phyloP scores from a whole-genome alignment of 139 green algal genomes.

The Tetradesmus obliquus region DNA sequence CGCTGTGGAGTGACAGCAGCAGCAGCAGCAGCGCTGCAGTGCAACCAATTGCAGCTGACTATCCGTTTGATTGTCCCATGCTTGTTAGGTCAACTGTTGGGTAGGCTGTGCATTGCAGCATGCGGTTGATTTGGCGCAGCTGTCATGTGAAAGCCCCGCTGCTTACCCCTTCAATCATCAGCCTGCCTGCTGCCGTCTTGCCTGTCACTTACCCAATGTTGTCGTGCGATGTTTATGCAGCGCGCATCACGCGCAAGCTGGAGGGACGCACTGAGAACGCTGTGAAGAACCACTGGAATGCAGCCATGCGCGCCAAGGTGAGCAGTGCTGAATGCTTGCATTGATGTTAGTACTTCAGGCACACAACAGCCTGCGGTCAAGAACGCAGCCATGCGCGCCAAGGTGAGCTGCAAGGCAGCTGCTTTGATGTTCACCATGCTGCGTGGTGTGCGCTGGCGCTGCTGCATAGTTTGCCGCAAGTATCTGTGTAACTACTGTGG shows the following conservation, averaged over 20 bases:
- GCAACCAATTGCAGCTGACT: too few relatives aligned
- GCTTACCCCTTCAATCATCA: too few relatives aligned
- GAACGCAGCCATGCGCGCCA: slow-evolving; percentile 77
- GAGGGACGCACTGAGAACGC: slow-evolving; percentile 86
- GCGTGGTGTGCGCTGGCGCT: background rate
- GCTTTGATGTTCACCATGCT: background rate
- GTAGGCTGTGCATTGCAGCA: too few relatives aligned
- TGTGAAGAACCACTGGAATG: slow-evolving; percentile 93
- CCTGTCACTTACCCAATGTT: too few relatives aligned
- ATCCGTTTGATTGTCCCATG: too few relatives aligned
- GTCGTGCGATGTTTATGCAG: too few relatives aligned
- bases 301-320: slow-evolving; percentile 64
- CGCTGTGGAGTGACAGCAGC: too few relatives aligned
- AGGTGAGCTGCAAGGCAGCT: slow-evolving; percentile 17
- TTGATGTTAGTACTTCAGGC: background rate
- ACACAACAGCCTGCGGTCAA: slow-evolving; percentile 70
- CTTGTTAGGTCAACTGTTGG: too few relatives aligned
- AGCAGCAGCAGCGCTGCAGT: too few relatives aligned
- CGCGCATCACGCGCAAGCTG: slow-evolving; percentile 75
- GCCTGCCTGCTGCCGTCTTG: too few relatives aligned
- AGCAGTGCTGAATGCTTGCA: background rate
- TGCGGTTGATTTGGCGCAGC: too few relatives aligned
- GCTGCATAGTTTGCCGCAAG: background rate
- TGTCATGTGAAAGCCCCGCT: too few relatives aligned
- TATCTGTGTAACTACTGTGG: background rate